A percentile compares a stretch with the other conserved stretches of the same genome.
These are phyloP conservation scores for Starmerella vitae DNA, from an alignment of 805 yeast species.

Conservation along the genomic window DNA sequence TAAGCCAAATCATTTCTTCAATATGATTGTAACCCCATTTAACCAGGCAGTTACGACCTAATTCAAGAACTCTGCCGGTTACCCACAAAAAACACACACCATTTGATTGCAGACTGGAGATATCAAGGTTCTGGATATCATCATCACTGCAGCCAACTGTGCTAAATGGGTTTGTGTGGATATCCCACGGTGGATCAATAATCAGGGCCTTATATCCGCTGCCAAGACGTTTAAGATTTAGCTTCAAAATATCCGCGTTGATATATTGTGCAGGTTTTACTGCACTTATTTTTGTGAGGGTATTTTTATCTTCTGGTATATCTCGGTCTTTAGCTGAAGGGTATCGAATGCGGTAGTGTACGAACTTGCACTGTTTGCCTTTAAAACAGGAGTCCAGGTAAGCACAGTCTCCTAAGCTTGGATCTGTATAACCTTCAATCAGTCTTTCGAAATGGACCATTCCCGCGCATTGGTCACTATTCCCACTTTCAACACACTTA, in stretches of 20 bases:
- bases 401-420: conserved; percentile 73
- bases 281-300: neutral
- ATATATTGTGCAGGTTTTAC: conserved; percentile 54
- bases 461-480: neutral
- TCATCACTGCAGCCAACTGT: conserved; percentile 38
- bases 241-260: conserved; percentile 61
- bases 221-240: conserved; percentile 62
- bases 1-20: conserved; percentile 83
- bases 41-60: conserved; percentile 61
- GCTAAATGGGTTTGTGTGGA: conserved; percentile 53
- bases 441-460: conserved; percentile 29
- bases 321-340: conserved; percentile 7
- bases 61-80: conserved; percentile 83
- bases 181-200: conserved; percentile 96
- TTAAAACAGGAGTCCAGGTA: conserved; percentile 90
- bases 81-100: conserved; percentile 85
- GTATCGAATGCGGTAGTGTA: conserved; percentile 44
- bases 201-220: conserved; percentile 63
- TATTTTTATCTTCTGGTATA: neutral
- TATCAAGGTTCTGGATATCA: conserved; percentile 53
- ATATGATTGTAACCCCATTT: conserved; percentile 72
- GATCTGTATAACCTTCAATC: conserved; percentile 44
- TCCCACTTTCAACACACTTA: neutral
- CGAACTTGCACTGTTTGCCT: conserved; percentile 60
- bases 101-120: conserved; percentile 61